phyloP scores from a whole-genome alignment of 495 filamentous ascomycete species.

The Hyaloscypha bicolor region DNA sequence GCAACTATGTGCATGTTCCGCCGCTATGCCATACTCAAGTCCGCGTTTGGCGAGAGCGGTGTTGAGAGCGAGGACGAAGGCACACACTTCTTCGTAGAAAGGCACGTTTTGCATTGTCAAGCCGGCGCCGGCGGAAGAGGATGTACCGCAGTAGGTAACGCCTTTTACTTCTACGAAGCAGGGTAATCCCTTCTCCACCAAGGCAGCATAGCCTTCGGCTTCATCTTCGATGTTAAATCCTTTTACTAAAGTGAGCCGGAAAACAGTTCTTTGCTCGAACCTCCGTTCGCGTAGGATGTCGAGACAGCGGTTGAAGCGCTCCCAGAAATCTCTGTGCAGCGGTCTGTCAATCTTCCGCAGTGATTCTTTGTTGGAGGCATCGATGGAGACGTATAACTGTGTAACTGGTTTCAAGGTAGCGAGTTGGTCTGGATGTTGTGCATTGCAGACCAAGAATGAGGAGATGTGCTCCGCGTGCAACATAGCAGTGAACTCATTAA shows the following conservation, averaged over 20 bases:
- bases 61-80: constrained; percentile 76
- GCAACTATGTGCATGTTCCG: constrained; percentile 93
- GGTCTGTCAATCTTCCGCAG: constrained; percentile 87
- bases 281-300: constrained; percentile 85
- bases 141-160: constrained; percentile 94
- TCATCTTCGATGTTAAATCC: constrained; percentile 96
- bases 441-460: constrained; percentile 95
- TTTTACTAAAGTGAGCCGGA: constrained; percentile 93
- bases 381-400: constrained; percentile 93
- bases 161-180: constrained; percentile 95
- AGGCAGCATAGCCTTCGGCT: constrained; percentile 84
- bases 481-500: constrained; percentile 84
- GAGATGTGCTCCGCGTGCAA: constrained; percentile 86
- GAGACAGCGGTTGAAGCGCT: constrained; percentile 86
- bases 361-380: constrained; percentile 88
- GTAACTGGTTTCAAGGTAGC: constrained; percentile 80
- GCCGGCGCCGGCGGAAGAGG: constrained; percentile 75
- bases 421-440: constrained; percentile 94
- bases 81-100: constrained; percentile 84
- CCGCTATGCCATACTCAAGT: constrained; percentile 84
- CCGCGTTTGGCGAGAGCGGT: constrained; percentile 65
- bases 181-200: constrained; percentile 81
- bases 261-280: constrained; percentile 85
- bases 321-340: constrained; percentile 95
- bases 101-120: constrained; percentile 95